These are phyloP conservation scores for Exophiala oligosperma DNA, from an alignment of 2,329 filamentous ascomycete genomes.

Conservation along the genomic window DNA sequence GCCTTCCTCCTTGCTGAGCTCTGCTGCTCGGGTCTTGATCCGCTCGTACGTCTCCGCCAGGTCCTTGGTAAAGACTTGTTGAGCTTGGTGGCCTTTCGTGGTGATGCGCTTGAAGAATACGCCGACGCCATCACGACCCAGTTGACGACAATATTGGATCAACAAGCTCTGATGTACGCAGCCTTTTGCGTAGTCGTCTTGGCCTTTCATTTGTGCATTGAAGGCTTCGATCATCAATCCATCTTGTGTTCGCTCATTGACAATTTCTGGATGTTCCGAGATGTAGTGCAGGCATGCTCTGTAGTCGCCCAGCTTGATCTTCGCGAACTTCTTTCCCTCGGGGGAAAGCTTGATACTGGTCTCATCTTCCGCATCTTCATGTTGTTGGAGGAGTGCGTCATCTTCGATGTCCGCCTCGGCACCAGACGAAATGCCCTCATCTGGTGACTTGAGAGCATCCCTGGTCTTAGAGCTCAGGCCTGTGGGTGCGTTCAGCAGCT, in stretches of 20 bases:
- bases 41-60: slow-evolving; percentile 83
- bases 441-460: slow-evolving; percentile 37
- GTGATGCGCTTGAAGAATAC: slow-evolving; percentile 97
- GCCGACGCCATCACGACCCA: slow-evolving; percentile 83
- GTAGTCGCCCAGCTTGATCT: slow-evolving; percentile 76
- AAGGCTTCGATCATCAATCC: slow-evolving; percentile 89
- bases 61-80: slow-evolving; percentile 88
- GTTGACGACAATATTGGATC: slow-evolving; percentile 88
- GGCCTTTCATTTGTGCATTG: slow-evolving; percentile 75
- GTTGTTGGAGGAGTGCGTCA: slow-evolving; percentile 35
- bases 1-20: slow-evolving; percentile 65
- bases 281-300: slow-evolving; percentile 73
- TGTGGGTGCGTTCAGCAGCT: slow-evolving; percentile 66
- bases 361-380: slow-evolving; percentile 61
- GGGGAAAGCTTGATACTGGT: slow-evolving; percentile 74
- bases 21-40: slow-evolving; percentile 73
- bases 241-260: slow-evolving; percentile 85
- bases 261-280: slow-evolving; percentile 71
- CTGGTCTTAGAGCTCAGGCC: slow-evolving; percentile 31
- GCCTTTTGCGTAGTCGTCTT: slow-evolving; percentile 74
- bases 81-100: slow-evolving; percentile 83
- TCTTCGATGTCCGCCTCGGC: slow-evolving; percentile 65
- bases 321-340: slow-evolving; percentile 76
- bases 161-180: slow-evolving; percentile 92
- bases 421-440: slow-evolving; percentile 54